phyloP scores from a whole-genome alignment of 78 protist species.

The Dictyostelium purpureum region DNA sequence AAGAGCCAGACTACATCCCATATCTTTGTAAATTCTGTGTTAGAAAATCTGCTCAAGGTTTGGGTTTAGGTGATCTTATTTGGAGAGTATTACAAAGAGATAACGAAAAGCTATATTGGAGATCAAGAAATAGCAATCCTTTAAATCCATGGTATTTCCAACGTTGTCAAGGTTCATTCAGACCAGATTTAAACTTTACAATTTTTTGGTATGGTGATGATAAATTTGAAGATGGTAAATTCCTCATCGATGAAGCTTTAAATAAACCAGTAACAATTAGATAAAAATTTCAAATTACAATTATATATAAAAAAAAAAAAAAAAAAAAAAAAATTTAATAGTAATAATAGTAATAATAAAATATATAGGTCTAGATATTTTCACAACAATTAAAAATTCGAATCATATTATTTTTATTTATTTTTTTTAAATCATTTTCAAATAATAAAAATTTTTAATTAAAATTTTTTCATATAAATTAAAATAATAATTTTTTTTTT shows the following conservation, averaged over 20 bases:
- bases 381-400: background rate
- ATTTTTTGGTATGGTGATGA: constrained; percentile 73
- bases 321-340: background rate
- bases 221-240: constrained; percentile 63
- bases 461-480: too few relatives aligned
- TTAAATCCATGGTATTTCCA: constrained; percentile 63
- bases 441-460: too few relatives aligned
- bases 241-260: constrained; percentile 39
- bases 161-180: constrained; percentile 63
- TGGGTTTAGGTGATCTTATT: constrained; percentile 61
- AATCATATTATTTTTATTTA: too few relatives aligned
- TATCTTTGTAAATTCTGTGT: constrained; percentile 71
- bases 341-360: background rate
- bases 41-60: constrained; percentile 47
- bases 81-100: constrained; percentile 68
- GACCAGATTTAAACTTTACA: constrained; percentile 51
- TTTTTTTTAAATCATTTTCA: too few relatives aligned
- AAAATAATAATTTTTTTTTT: background rate
- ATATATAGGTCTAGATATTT: background rate
- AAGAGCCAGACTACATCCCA: constrained; percentile 50
- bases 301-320: background rate
- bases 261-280: constrained; percentile 52
- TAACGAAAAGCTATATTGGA: constrained; percentile 54
- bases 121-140: constrained; percentile 52
- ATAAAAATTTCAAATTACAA: background rate